These are phyloP conservation scores for Paramecium pentaurelia DNA, from an alignment of 73 alveolate genomes.

Conservation along the genomic window DNA sequence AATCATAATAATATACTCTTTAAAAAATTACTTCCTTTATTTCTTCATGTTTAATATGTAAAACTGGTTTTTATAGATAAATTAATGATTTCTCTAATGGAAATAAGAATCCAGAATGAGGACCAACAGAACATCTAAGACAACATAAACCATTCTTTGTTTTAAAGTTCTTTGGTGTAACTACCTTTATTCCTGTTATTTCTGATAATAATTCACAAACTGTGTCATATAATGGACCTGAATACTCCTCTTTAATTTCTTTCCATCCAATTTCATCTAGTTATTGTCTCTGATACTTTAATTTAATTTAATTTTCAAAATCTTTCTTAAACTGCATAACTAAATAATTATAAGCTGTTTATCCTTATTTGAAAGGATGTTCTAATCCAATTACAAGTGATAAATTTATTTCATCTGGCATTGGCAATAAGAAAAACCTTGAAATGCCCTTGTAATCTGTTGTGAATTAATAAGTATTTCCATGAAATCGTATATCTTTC, in stretches of 20 bases:
- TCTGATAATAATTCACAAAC: neutral
- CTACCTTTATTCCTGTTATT: constrained; percentile 27
- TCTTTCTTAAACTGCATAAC: neutral
- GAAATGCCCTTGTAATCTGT: neutral
- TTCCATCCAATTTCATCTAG: constrained; percentile 36
- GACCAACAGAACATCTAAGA: constrained; percentile 6
- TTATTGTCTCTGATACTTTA: neutral
- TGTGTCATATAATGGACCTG: neutral
- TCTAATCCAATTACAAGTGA: constrained; percentile 4
- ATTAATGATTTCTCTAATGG: constrained; percentile 22
- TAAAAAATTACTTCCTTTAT: neutral
- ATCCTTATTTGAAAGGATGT: constrained; percentile 15
- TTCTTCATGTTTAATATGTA: neutral
- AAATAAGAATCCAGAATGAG: constrained; percentile 18
- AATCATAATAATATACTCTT: neutral
- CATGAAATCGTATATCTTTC: constrained; percentile 15
- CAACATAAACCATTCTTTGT: neutral
- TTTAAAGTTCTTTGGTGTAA: neutral
- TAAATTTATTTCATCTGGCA: constrained; percentile 28
- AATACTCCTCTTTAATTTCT: neutral
- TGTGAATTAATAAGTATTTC: constrained; percentile 21
- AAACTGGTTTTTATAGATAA: neutral
- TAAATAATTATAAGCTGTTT: neutral
- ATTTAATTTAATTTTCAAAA: neutral
- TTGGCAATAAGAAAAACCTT: constrained; percentile 22